Percentiles rank a stretch among this genome's conserved stretches.
Conservation (phyloP, 495 filamentous ascomycete genomes). For the Lasiosphaeria miniovina region DNA sequence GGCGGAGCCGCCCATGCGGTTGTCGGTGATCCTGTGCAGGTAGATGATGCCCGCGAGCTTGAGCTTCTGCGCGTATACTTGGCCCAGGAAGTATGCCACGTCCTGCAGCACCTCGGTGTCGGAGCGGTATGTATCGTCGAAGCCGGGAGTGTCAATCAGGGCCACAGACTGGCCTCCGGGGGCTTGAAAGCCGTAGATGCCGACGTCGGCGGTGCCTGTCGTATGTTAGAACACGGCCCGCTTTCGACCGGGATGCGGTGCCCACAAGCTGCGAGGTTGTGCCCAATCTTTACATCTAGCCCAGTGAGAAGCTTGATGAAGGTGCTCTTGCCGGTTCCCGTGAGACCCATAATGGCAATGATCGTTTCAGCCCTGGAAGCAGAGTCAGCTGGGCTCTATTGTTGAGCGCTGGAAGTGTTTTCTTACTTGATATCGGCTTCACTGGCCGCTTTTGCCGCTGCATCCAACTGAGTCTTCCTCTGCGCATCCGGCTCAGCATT, state of each 20-base stretch:
- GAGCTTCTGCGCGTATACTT: constrained; percentile 28
- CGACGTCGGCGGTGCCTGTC: constrained; percentile 11
- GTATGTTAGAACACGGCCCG: background rate
- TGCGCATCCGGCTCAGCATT: too few species aligned
- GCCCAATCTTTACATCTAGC: constrained; percentile 18
- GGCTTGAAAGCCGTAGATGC: too few species aligned
- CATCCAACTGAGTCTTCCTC: too few species aligned
- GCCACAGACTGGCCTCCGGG: constrained; percentile 20
- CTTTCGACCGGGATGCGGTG: too few species aligned
- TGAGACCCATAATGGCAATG: constrained; percentile 36
- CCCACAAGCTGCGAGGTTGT: constrained; percentile 25
- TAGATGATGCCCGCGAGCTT: constrained; percentile 37
- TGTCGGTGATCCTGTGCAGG: constrained; percentile 39
- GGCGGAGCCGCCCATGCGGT: constrained; percentile 30
- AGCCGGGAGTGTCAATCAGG: constrained; percentile 40
- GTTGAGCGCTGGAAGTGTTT: too few species aligned
- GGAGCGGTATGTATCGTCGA: constrained; percentile 33
- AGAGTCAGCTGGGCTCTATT: too few species aligned
- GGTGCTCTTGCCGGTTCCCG: constrained; percentile 38
- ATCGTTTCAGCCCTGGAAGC: too few species aligned
- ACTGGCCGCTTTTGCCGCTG: too few species aligned
- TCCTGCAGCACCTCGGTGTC: constrained; percentile 36
- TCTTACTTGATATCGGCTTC: too few species aligned
- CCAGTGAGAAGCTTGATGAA: constrained; percentile 34
- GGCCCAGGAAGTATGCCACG: constrained; percentile 28